These are phyloP conservation scores for Fusarium lyarnte DNA, from an alignment of 2,329 filamentous ascomycete genomes.

Conservation along the genomic window DNA sequence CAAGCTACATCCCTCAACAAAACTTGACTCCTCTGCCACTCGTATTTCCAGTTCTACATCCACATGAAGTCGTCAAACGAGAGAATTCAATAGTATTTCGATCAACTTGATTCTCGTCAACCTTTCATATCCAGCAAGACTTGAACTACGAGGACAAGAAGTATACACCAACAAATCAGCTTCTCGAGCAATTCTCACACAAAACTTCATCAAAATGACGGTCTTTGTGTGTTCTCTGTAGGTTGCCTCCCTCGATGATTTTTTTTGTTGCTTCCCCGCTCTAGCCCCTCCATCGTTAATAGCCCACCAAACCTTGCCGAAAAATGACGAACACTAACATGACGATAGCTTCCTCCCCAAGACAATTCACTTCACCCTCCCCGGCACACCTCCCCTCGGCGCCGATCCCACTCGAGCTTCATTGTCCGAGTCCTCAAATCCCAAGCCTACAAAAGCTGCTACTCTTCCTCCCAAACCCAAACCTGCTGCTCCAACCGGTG, in stretches of 20 bases:
- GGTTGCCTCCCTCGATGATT: constrained; percentile 29
- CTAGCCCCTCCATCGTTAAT: constrained; percentile 11
- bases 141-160: constrained; percentile 4
- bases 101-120: constrained; percentile 10
- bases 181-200: constrained; percentile 9
- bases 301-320: constrained; percentile 16
- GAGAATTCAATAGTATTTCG: constrained; percentile 23
- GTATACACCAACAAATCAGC: background rate
- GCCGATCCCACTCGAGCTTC: constrained; percentile 45
- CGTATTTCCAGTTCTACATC: background rate
- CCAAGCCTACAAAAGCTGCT: constrained; percentile 4
- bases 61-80: constrained; percentile 44
- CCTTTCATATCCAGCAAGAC: background rate
- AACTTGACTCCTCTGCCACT: constrained; percentile 19
- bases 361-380: constrained; percentile 86
- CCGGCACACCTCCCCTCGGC: constrained; percentile 58
- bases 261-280: constrained; percentile 22
- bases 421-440: constrained; percentile 40
- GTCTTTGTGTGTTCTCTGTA: constrained; percentile 55
- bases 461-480: constrained; percentile 4
- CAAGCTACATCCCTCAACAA: constrained; percentile 36
- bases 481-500: constrained; percentile 19
- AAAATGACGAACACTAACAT: constrained; percentile 22
- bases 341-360: constrained; percentile 83
- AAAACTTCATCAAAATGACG: constrained; percentile 48